Percentiles rank a stretch among this genome's conserved stretches.
Conservation (phyloP, 176 grass and related monocot genomes). For the Olyra latifolia region DNA sequence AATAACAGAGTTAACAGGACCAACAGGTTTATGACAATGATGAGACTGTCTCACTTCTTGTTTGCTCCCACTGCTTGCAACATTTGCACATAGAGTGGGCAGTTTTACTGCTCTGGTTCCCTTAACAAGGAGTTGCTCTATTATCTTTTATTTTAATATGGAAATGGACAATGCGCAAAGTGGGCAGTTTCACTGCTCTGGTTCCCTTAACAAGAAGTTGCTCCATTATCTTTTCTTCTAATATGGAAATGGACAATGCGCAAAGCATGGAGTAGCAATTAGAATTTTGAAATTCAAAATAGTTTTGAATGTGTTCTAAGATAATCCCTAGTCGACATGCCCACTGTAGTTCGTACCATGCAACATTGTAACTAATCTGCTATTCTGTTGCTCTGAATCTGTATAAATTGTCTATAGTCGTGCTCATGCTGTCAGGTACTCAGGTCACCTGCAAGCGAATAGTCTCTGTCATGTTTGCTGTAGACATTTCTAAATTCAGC, state of each 20-base stretch:
- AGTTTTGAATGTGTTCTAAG: not conserved
- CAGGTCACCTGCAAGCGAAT: not conserved
- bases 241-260: not conserved
- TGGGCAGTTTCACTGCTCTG: too few relatives aligned
- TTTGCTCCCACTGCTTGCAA: not conserved
- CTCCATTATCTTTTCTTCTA: not conserved
- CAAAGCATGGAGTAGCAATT: not conserved
- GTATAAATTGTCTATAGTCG: not conserved
- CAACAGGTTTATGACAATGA: not conserved
- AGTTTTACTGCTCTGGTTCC: not conserved
- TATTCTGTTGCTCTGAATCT: not conserved
- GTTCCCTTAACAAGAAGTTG: not conserved
- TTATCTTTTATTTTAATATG: not conserved
- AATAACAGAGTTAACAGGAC: conserved; percentile 10
- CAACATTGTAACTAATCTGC: not conserved
- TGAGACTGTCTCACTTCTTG: not conserved
- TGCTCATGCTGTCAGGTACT: not conserved
- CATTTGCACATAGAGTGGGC: not conserved
- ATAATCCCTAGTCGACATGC: not conserved
- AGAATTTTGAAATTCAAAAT: not conserved
- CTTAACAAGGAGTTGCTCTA: not conserved
- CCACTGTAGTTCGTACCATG: too few relatives aligned
- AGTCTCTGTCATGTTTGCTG: not conserved
- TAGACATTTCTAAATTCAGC: not conserved
- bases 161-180: not conserved